Evolutionary conservation across 805 yeast species (phyloP).

Genomic region (Cyberlindnera americana): DNA sequence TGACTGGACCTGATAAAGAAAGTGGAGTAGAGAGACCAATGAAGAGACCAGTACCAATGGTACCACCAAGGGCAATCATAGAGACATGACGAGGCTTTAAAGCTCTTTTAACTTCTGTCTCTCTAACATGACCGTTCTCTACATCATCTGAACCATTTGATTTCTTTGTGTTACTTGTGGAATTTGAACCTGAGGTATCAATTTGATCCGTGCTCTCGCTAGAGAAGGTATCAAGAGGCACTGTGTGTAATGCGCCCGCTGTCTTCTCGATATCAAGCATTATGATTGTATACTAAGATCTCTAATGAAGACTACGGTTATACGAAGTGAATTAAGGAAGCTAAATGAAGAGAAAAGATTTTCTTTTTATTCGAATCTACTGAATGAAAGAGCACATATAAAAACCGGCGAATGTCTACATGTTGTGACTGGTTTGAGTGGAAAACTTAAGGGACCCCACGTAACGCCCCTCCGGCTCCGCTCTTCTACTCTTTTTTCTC

Average conservation of each 20-base stretch:
- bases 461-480: too few species aligned
- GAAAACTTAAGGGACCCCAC: too few species aligned
- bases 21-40: slow-evolving; percentile 59
- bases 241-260: background rate
- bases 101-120: slow-evolving; percentile 51
- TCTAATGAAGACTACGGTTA: too few species aligned
- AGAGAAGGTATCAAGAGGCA: background rate
- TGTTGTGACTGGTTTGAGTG: too few species aligned
- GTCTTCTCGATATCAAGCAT: slow-evolving; percentile 1
- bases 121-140: slow-evolving; percentile 21
- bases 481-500: too few species aligned
- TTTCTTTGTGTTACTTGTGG: slow-evolving; percentile 6
- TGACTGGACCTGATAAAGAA: slow-evolving; percentile 62
- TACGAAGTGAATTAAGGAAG: too few species aligned
- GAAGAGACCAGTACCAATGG: slow-evolving; percentile 76
- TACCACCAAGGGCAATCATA: slow-evolving; percentile 78
- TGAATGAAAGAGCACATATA: background rate
- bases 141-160: slow-evolving; percentile 7
- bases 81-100: slow-evolving; percentile 67
- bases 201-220: background rate
- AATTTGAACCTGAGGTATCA: slow-evolving; percentile 3
- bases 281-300: too few species aligned
- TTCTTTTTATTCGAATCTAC: too few species aligned
- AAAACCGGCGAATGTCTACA: background rate
- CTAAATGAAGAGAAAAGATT: too few species aligned